Evolutionary conservation across 768 basidiomycete genomes (phyloP).

Genomic region (Termitomyces sp.): DNA sequence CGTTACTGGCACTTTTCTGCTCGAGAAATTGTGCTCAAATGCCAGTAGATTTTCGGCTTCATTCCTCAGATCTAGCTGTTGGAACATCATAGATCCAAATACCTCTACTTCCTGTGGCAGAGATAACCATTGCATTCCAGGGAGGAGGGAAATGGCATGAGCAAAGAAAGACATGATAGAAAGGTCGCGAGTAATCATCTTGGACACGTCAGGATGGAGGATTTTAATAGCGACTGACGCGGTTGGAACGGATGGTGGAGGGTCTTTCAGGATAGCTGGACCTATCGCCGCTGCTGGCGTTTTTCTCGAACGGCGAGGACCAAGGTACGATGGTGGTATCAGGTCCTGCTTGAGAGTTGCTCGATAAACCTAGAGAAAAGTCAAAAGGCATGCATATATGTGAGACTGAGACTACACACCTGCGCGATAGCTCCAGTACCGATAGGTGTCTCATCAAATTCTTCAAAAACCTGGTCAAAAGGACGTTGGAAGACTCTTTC

Average conservation of each 20-base stretch:
- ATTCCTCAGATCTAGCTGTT: slow-evolving; percentile 84
- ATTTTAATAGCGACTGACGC: slow-evolving; percentile 94
- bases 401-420: slow-evolving; percentile 24
- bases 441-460: slow-evolving; percentile 82
- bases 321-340: slow-evolving; percentile 79
- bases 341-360: slow-evolving; percentile 81
- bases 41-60: slow-evolving; percentile 83
- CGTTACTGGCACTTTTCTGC: slow-evolving; percentile 72
- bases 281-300: slow-evolving; percentile 39
- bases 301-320: slow-evolving; percentile 58
- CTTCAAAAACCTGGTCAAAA: slow-evolving; percentile 87
- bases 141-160: slow-evolving; percentile 64
- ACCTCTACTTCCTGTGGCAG: slow-evolving; percentile 92
- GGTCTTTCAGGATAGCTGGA: slow-evolving; percentile 55
- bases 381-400: neutral
- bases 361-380: slow-evolving; percentile 65
- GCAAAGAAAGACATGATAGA: slow-evolving; percentile 96
- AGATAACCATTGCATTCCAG: slow-evolving; percentile 95
- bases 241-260: slow-evolving; percentile 69
- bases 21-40: slow-evolving; percentile 84
- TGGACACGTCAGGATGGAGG: slow-evolving; percentile 80
- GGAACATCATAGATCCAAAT: slow-evolving; percentile 95
- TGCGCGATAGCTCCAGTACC: slow-evolving; percentile 99
- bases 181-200: slow-evolving; percentile 84
- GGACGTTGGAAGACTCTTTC: slow-evolving; percentile 77